phyloP scores from a whole-genome alignment of 2,329 filamentous ascomycete genomes.

The Fusarium oxysporum region DNA sequence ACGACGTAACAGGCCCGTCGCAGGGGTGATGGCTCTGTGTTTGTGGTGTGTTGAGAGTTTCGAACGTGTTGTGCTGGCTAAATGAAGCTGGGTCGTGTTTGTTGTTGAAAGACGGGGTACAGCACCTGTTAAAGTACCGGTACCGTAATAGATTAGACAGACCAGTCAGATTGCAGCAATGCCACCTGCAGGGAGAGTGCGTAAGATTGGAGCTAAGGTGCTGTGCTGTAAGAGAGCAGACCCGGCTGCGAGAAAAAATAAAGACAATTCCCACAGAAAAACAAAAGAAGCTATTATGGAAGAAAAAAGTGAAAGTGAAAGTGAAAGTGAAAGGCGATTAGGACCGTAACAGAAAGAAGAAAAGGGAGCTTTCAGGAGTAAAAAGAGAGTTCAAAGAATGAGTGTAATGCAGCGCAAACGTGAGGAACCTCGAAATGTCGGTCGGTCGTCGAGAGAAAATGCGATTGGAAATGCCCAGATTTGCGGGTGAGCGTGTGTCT shows the following conservation, averaged over 20 bases:
- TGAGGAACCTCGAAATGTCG: constrained; percentile 21
- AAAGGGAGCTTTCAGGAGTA: not conserved
- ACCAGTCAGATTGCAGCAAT: constrained; percentile 40
- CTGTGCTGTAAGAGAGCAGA: constrained; percentile 34
- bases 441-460: constrained; percentile 18
- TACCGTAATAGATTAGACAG: constrained; percentile 39
- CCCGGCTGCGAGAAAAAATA: constrained; percentile 43
- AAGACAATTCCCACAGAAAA: constrained; percentile 29
- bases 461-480: constrained; percentile 33
- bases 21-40: constrained; percentile 30
- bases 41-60: constrained; percentile 21
- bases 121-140: constrained; percentile 30
- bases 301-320: not conserved
- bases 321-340: not conserved
- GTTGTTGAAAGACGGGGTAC: constrained; percentile 33
- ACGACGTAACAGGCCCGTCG: constrained; percentile 45
- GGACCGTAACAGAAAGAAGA: constrained; percentile 1
- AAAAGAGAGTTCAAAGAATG: constrained; percentile 18
- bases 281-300: not conserved
- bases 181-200: constrained; percentile 40
- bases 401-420: constrained; percentile 11
- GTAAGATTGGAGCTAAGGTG: constrained; percentile 39
- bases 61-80: constrained; percentile 37
- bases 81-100: constrained; percentile 31
- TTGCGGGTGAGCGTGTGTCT: constrained; percentile 30